Conservation (phyloP, 495 filamentous ascomycete genomes). For the Lophiotrema nucula region DNA sequence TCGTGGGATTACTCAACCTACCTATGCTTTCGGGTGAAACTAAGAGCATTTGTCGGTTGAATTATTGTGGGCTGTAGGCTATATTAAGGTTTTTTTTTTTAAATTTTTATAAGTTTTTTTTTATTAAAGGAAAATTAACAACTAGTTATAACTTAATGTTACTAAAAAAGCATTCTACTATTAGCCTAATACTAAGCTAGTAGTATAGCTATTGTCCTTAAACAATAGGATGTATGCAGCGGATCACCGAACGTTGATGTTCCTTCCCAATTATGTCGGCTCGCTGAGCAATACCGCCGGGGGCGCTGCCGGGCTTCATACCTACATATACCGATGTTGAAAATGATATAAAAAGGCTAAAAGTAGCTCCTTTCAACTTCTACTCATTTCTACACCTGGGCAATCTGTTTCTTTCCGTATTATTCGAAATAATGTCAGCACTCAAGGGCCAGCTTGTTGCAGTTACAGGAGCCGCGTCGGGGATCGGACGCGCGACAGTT, state of each 20-base stretch:
- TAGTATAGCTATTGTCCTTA: no score
- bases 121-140: no score
- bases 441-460: slow-evolving; percentile 18
- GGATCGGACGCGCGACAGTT: slow-evolving; percentile 19
- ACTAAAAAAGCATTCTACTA: no score
- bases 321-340: background rate
- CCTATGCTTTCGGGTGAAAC: no score
- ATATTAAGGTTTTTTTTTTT: no score
- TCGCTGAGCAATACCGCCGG: background rate
- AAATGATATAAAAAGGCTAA: background rate
- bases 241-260: background rate
- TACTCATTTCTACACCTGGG: background rate
- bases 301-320: background rate
- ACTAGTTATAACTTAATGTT: no score
- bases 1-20: no score
- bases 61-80: no score
- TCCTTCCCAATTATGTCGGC: background rate
- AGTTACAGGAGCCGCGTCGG: slow-evolving; percentile 26
- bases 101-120: no score
- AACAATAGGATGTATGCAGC: no score
- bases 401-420: background rate
- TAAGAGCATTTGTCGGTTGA: no score
- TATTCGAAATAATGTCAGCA: slow-evolving; percentile 11
- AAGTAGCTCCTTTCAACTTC: background rate
- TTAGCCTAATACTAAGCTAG: no score